Conservation (phyloP, 345 rosid species). For the Populus euphratica region DNA sequence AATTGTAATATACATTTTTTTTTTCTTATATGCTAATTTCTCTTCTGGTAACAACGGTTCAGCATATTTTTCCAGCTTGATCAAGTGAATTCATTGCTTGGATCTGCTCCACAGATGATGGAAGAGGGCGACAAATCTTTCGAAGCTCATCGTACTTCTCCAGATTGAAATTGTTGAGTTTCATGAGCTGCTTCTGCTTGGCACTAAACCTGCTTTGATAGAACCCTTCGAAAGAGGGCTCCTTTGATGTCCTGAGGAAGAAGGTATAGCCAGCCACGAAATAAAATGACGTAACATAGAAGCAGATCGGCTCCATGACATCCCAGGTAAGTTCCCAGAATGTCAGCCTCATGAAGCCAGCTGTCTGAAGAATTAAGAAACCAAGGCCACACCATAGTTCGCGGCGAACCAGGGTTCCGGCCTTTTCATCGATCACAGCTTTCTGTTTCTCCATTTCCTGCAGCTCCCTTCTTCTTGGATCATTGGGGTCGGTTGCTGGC, state of each 20-base stretch:
- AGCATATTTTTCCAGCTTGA: slow-evolving; percentile 7
- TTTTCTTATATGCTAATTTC: not conserved
- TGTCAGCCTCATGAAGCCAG: slow-evolving; percentile 88
- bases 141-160: slow-evolving; percentile 57
- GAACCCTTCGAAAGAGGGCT: slow-evolving; percentile 88
- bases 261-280: slow-evolving; percentile 72
- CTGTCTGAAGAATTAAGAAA: slow-evolving; percentile 67
- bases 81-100: slow-evolving; percentile 8
- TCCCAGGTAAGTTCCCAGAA: slow-evolving; percentile 99
- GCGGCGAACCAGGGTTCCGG: slow-evolving; percentile 48
- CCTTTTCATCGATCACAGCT: slow-evolving; percentile 47
- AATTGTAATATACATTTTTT: not conserved
- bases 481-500: slow-evolving; percentile 37
- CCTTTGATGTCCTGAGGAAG: slow-evolving; percentile 78
- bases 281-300: slow-evolving; percentile 64
- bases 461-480: slow-evolving; percentile 62
- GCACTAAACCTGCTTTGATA: slow-evolving; percentile 63
- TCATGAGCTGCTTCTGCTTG: slow-evolving; percentile 60
- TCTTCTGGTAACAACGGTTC: not conserved
- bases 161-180: slow-evolving; percentile 44
- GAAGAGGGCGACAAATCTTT: slow-evolving; percentile 31
- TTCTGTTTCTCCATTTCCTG: slow-evolving; percentile 56
- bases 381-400: slow-evolving; percentile 80
- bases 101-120: not conserved
- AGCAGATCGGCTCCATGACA: slow-evolving; percentile 98